Conservation (phyloP, 208 protist genomes). For the Crithidia brevicula region DNA sequence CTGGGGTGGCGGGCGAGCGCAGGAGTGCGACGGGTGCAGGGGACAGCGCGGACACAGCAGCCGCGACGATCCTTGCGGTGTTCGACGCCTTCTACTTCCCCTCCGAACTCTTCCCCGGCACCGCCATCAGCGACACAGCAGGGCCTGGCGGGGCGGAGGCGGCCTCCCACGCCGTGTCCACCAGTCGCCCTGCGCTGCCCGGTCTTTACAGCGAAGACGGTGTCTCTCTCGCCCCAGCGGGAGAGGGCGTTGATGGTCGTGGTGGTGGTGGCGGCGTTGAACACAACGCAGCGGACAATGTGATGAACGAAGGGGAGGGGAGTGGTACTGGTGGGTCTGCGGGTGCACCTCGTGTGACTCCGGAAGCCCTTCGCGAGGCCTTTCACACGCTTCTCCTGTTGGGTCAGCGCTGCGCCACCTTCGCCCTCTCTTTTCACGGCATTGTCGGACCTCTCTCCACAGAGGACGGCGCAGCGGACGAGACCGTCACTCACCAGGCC, state of each 20-base stretch:
- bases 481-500: background rate
- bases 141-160: background rate
- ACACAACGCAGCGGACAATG: background rate
- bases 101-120: conserved; percentile 32
- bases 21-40: background rate
- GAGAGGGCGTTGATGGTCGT: background rate
- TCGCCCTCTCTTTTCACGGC: conserved; percentile 30
- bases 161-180: too few relatives aligned
- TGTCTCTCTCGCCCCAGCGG: too few relatives aligned
- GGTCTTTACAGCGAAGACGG: too few relatives aligned
- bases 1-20: background rate
- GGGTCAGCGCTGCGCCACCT: conserved; percentile 35
- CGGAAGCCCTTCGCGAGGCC: conserved; percentile 30
- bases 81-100: conserved; percentile 42
- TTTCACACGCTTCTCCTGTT: conserved; percentile 36
- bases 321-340: background rate
- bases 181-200: too few relatives aligned
- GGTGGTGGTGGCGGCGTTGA: background rate
- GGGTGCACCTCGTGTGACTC: conserved; percentile 1
- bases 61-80: conserved; percentile 22
- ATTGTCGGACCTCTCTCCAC: conserved; percentile 15
- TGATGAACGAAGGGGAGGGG: background rate
- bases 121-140: background rate
- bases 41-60: background rate
- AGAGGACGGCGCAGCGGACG: background rate